Evolutionary conservation across 805 yeast species (phyloP).

Genomic region (Yamadazyma laniorum): DNA sequence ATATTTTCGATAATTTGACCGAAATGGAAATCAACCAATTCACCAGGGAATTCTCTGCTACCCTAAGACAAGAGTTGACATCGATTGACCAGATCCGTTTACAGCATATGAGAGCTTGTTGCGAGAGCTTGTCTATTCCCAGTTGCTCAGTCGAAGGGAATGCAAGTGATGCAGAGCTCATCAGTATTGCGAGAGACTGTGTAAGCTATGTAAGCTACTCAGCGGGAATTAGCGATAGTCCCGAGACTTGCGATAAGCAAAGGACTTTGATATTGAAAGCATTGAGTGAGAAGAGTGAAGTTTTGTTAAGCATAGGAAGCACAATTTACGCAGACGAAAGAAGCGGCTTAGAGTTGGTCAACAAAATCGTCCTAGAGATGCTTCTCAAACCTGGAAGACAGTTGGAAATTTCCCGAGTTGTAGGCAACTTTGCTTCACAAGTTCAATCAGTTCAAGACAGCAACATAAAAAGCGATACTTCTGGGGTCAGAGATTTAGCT

Average conservation of each 20-base stretch:
- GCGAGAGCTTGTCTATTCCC: not conserved
- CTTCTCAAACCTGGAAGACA: not conserved
- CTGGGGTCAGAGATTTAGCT: not conserved
- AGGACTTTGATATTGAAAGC: not conserved
- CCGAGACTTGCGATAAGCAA: not conserved
- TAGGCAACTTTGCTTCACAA: not conserved
- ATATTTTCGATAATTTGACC: slow-evolving; percentile 14
- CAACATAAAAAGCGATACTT: not conserved
- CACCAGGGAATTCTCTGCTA: slow-evolving; percentile 5
- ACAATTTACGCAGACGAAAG: not conserved
- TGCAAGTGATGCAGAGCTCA: not conserved
- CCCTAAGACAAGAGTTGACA: not conserved
- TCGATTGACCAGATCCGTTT: not conserved
- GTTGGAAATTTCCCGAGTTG: not conserved
- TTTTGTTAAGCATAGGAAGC: not conserved
- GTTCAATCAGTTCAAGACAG: not conserved
- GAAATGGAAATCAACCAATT: slow-evolving; percentile 13
- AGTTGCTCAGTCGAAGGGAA: too few species aligned
- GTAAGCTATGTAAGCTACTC: not conserved
- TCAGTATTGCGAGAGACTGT: not conserved
- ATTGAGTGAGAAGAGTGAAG: not conserved
- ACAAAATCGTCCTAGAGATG: not conserved
- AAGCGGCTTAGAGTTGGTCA: not conserved
- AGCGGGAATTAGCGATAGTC: not conserved
- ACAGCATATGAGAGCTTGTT: not conserved